Conservation (phyloP, 441 rosid genomes). For the Sinapis alba region DNA sequence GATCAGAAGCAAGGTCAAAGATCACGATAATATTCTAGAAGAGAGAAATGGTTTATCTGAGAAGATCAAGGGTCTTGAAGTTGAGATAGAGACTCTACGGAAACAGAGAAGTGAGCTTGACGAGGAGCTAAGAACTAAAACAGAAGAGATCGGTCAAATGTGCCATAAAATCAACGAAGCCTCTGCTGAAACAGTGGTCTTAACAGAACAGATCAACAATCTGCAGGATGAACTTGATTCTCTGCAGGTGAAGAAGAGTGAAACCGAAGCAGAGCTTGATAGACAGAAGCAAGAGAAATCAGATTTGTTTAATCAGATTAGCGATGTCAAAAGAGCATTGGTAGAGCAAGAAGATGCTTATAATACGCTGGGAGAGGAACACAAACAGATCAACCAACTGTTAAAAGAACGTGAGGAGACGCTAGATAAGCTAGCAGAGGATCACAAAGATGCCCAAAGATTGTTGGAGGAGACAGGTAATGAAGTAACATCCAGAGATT, state of each 20-base stretch:
- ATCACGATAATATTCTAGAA: constrained; percentile 47
- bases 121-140: background rate
- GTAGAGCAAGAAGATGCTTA: constrained; percentile 54
- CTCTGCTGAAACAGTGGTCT: constrained; percentile 43
- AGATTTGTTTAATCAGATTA: constrained; percentile 43
- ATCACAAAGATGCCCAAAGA: constrained; percentile 63
- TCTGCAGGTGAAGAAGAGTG: constrained; percentile 46
- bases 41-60: constrained; percentile 54
- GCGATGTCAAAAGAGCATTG: constrained; percentile 46
- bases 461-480: constrained; percentile 52
- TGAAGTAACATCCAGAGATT: constrained; percentile 48
- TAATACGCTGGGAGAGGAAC: constrained; percentile 55
- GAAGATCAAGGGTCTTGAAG: constrained; percentile 31
- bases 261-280: constrained; percentile 54
- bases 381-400: constrained; percentile 46
- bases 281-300: constrained; percentile 54
- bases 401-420: constrained; percentile 54
- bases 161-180: constrained; percentile 38
- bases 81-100: constrained; percentile 21
- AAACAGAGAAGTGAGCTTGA: background rate
- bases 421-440: constrained; percentile 46
- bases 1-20: constrained; percentile 42
- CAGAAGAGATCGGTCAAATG: background rate
- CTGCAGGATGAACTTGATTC: constrained; percentile 57
- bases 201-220: constrained; percentile 41